A percentile compares a stretch with the other conserved stretches of the same genome.
These are phyloP conservation scores for Pythium scleroteichum DNA, from an alignment of 352 stramenopile genomes.

Conservation along the genomic window DNA sequence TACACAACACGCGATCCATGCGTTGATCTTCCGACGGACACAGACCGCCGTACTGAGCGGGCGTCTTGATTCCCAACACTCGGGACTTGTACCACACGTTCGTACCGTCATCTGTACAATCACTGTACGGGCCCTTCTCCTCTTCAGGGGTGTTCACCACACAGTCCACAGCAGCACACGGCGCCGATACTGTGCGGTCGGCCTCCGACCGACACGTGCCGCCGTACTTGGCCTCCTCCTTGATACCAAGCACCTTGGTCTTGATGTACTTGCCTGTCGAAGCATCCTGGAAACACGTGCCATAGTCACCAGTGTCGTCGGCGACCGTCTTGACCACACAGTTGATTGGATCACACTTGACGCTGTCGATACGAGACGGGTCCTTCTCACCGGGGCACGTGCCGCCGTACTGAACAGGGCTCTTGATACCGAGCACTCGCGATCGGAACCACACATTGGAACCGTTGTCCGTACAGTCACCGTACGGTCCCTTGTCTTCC, in stretches of 20 bases:
- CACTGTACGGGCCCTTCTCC: neutral
- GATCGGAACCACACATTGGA: neutral
- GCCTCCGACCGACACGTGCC: neutral
- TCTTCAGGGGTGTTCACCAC: neutral
- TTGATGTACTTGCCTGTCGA: neutral
- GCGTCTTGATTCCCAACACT: neutral
- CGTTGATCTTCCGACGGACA: neutral
- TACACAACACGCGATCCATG: neutral
- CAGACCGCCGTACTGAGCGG: neutral
- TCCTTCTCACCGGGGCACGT: neutral
- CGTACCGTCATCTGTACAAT: neutral
- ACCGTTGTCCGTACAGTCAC: neutral
- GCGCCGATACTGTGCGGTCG: neutral
- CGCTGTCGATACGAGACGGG: neutral
- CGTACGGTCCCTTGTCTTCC: neutral
- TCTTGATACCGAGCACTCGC: neutral
- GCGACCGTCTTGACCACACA: neutral
- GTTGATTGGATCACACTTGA: neutral
- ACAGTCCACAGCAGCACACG: neutral
- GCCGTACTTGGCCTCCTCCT: neutral
- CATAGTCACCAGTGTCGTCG: neutral
- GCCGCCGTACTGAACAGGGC: neutral
- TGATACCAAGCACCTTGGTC: neutral
- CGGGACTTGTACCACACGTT: constrained; percentile 1
- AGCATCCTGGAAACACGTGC: neutral